Evolutionary conservation across 257 asterid species (phyloP), one percentile per base, ranked within the genome.

Genomic region (Perilla frutescens): DNA sequence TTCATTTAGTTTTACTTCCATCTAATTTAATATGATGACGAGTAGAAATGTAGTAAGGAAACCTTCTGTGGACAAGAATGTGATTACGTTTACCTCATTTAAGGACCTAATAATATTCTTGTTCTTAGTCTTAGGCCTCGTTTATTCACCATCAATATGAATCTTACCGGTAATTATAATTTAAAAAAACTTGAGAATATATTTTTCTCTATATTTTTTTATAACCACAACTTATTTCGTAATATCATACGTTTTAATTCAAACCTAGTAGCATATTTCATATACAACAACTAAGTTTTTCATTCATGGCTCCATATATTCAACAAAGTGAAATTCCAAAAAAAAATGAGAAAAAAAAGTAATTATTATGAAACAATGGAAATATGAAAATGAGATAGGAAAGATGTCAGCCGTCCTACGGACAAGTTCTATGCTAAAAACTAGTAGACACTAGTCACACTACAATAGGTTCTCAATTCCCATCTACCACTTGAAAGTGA

Each of bases 11-110:
- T 20, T 44, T 14, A 65, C 15, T 47, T 39, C 2, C 39, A 51
- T 49, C 41, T 7, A 26, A 20, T 43, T 55, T 44, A 70, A 45
- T 37, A 60, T 5, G 69, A 62, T 5, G 72, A 37, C 2, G 15
- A 63, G 62, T 40, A 47, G 62, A 37, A 39, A 70, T 29, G 29
- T 11, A 41, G 59, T 15, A 20, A 20, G 45, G 9, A 7, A 40
- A 34, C 26, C 41, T 44, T 70, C 20, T 48, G 77, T 79, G 83
- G 80, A 63, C 63, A 58, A 34, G 5, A 66, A 75, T 29, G 37
- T 32, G 26, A 68, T 48, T 64, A 58, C 80, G 66, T 79, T 79
- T 75, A 56, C 77, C 61, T 74, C 62, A 70, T 56, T 79, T 44
- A 50, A 49, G 43, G 40, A 61, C 57, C 69, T 76, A 68, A 41